A percentile compares a stretch with the other conserved stretches of the same genome.
These are phyloP conservation scores for Acrodontium crateriforme DNA, from an alignment of 2,329 filamentous ascomycete genomes.

Conservation along the genomic window DNA sequence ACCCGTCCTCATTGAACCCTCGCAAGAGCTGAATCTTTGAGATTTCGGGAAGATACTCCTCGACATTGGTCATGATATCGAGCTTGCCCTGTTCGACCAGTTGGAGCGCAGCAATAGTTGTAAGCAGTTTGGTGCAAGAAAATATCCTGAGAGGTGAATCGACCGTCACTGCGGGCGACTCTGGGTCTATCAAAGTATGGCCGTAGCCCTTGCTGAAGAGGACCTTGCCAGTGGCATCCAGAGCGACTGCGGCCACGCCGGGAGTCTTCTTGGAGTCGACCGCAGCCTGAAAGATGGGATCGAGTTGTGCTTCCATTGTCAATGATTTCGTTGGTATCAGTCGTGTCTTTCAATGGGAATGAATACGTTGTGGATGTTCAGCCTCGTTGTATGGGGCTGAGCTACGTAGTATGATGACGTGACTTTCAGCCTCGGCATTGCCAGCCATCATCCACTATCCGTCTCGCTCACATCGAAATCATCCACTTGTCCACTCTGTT, in stretches of 20 bases:
- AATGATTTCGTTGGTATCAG: too few relatives aligned
- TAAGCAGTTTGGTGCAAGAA: conserved; percentile 1
- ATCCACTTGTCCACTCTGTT: too few relatives aligned
- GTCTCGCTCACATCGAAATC: too few relatives aligned
- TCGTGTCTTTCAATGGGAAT: too few relatives aligned
- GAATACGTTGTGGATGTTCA: too few relatives aligned
- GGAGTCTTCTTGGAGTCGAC: background rate
- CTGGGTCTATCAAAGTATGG: background rate
- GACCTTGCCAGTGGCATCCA: background rate
- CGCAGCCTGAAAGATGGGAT: conserved; percentile 1
- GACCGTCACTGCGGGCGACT: background rate
- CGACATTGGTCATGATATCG: background rate
- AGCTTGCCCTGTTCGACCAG: conserved; percentile 1
- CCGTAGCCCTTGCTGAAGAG: conserved; percentile 3
- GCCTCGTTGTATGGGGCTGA: too few relatives aligned
- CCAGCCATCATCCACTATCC: too few relatives aligned
- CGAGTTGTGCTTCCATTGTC: too few relatives aligned
- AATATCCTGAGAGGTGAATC: background rate
- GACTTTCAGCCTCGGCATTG: too few relatives aligned
- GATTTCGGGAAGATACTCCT: background rate
- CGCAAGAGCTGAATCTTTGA: background rate
- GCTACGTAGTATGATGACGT: too few relatives aligned
- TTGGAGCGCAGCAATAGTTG: conserved; percentile 1
- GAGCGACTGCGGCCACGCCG: conserved; percentile 1
- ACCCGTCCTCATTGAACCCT: conserved; percentile 1